Base-by-base conservation (phyloP, 352 stramenopile species). In the Phytophthora sansomeana region DNA sequence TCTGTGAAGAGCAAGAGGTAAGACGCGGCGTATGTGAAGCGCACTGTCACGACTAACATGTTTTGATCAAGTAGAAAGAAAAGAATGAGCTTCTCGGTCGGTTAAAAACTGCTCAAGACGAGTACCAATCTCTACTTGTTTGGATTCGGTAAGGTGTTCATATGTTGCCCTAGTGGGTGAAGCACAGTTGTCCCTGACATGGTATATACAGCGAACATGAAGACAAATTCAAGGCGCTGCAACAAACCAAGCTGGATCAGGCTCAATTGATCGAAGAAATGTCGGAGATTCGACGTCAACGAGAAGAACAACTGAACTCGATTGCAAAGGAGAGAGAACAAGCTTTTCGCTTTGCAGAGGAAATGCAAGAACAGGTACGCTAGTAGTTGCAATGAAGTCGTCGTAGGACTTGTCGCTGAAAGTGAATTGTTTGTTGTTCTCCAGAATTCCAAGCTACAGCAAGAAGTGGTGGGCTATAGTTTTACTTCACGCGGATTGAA, bases 201-300 rank as follows among this genome's bases (percentile, higher is more conserved):
- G 21, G 13, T 10, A 8, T 47, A 3, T 58, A 10, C n/a, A 85
- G 80, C 42, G 78, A 83, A 14, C 72, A 77, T 10, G 69, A 89
- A 47, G 62, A 72, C 8, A 81, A 87, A 32, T 74, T 74, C 56
- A 62, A 71, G 43, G 46, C 48, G 4, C 55, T 73, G 0, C 44
- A 83, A 21, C 63, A 70, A 46, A 75, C 69, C 0, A 65, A 81
- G 21, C 44, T 58, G 14, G 69, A 87, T 48, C 79, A 90, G 47
- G 41, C 50, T 19, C 68, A 81, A 41, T 52, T 84, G 0, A 73
- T 89, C 7, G 66, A 80, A 39, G 73, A 84, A n/a, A 77, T 72
- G 36, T 51, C 59, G 2, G 38, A 52, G 10, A 56, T 63, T 6
- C 63, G 63, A 19, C 58, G 72, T 19, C 63, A 74, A 16, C 64